These are phyloP conservation scores for Beauveria medogensis DNA, from an alignment of 2,329 filamentous ascomycete genomes.

Conservation along the genomic window DNA sequence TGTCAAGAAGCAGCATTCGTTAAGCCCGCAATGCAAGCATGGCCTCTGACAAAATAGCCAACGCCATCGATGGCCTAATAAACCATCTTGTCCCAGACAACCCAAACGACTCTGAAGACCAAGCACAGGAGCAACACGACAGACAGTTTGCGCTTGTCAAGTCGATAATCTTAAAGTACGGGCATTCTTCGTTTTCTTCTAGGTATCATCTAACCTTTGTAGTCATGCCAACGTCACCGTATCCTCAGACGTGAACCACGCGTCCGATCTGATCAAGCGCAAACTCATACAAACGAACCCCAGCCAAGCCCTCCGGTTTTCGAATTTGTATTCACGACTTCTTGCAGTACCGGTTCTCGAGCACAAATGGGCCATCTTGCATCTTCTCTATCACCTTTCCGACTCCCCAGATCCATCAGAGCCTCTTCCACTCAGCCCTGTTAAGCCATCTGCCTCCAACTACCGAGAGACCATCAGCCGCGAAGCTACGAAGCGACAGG, in stretches of 20 bases:
- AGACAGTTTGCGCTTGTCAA: slow-evolving; percentile 46
- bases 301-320: slow-evolving; percentile 74
- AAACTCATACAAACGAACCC: slow-evolving; percentile 73
- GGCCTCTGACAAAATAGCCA: slow-evolving; percentile 62
- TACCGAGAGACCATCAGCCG: slow-evolving; percentile 30
- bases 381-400: slow-evolving; percentile 77
- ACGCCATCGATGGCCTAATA: slow-evolving; percentile 72
- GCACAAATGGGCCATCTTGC: slow-evolving; percentile 95
- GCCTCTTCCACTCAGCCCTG: slow-evolving; percentile 37
- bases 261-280: slow-evolving; percentile 84
- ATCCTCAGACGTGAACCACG: slow-evolving; percentile 76
- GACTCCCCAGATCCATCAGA: slow-evolving; percentile 54
- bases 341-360: slow-evolving; percentile 85
- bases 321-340: slow-evolving; percentile 82
- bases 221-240: slow-evolving; percentile 45
- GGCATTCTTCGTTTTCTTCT: not conserved
- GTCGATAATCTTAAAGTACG: slow-evolving; percentile 44
- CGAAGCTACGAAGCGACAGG: slow-evolving; percentile 29
- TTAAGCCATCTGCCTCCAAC: slow-evolving; percentile 30
- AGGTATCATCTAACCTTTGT: not conserved
- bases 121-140: slow-evolving; percentile 60
- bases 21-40: slow-evolving; percentile 41
- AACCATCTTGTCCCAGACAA: slow-evolving; percentile 62
- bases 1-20: not conserved
- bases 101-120: slow-evolving; percentile 58